Base-by-base conservation (phyloP, 179 eudicot species). In the Gypsophila paniculata region DNA sequence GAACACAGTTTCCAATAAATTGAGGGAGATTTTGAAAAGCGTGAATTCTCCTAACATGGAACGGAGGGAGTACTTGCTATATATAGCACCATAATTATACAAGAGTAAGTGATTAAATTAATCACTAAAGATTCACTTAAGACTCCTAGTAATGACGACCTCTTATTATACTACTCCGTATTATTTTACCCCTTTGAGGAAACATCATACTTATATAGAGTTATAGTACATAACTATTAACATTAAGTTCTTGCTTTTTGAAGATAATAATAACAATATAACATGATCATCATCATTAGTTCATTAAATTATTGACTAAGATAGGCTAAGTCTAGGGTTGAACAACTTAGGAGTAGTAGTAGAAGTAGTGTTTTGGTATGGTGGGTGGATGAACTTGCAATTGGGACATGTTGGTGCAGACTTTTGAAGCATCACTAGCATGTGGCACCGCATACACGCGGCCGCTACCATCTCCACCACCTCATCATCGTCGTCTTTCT, bases 351-450 rank as follows among this genome's bases (percentile, higher is more conserved):
- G 71, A 72, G 77, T 42, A 36, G 42, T 36, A 36, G 42, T 36
- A 42, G 46, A 42, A 42, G 46, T 42, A 42, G 46, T 64, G 61
- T 23, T 81, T 18, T 80, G 87, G 61, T 87, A 86, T 10, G 82
- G 85, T 25, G 92, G 92, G 82, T 90, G 98, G 78, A 88, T 68
- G 70, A 89, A 93, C 73, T 93, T 93, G 86, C 98, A 93, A 66
- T 90, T 89, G 3, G 98, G 98, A 80, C 98, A 93, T 38, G 87
- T 70, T 9, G 95, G 95, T 25, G 96, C 83, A 18, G 92, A 81
- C 84, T 89, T 93, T 83, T 82, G 86, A 68, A 93, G 87, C 84
- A 93, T 87, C 63, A 93, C 98, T 77, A 93, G 70, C 98, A 93
- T 88, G 78, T 93, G 92, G 73, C 98, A 93, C 82, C 79, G 86